These are phyloP conservation scores for Candida alai DNA, from an alignment of 805 yeast genomes.

Conservation along the genomic window DNA sequence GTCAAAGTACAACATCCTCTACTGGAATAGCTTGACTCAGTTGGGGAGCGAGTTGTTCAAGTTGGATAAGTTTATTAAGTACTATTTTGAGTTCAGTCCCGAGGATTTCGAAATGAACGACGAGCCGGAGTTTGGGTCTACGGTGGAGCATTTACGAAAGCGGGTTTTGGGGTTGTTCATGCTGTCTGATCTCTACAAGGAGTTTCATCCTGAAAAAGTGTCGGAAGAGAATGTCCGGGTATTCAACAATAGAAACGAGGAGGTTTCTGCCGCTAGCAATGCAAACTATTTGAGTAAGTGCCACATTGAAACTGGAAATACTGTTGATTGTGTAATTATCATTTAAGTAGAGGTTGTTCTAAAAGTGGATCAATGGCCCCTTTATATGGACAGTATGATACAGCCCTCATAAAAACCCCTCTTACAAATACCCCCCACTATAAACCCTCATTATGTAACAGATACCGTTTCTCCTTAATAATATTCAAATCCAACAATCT, in stretches of 20 bases:
- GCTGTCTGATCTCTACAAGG: slow-evolving; percentile 27
- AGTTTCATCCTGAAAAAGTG: slow-evolving; percentile 12
- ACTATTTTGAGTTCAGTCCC: slow-evolving; percentile 77
- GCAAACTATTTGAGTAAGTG: slow-evolving; percentile 32
- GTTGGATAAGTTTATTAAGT: slow-evolving; percentile 35
- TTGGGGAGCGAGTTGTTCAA: slow-evolving; percentile 17
- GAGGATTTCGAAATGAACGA: slow-evolving; percentile 64
- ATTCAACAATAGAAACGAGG: slow-evolving; percentile 25
- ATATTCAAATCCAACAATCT: slow-evolving; percentile 36
- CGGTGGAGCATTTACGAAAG: slow-evolving; percentile 55
- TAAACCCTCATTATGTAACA: slow-evolving; percentile 16
- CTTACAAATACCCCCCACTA: slow-evolving; percentile 3
- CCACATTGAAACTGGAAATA: slow-evolving; percentile 41
- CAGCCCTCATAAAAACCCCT: too few relatives aligned
- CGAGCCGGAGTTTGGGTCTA: slow-evolving; percentile 67
- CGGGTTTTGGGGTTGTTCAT: slow-evolving; percentile 55
- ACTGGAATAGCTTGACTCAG: slow-evolving; percentile 18
- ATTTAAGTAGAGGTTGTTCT: slow-evolving; percentile 5
- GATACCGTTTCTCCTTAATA: slow-evolving; percentile 21
- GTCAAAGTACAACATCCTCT: slow-evolving; percentile 22
- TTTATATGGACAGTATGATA: too few relatives aligned
- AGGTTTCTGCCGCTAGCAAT: slow-evolving; percentile 20
- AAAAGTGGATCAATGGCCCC: too few relatives aligned
- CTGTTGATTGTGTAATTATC: slow-evolving; percentile 27
- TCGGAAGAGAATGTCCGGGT: slow-evolving; percentile 21